Base-by-base conservation (phyloP, 1,284 basidiomycete species). In the Abortiporus biennis region DNA sequence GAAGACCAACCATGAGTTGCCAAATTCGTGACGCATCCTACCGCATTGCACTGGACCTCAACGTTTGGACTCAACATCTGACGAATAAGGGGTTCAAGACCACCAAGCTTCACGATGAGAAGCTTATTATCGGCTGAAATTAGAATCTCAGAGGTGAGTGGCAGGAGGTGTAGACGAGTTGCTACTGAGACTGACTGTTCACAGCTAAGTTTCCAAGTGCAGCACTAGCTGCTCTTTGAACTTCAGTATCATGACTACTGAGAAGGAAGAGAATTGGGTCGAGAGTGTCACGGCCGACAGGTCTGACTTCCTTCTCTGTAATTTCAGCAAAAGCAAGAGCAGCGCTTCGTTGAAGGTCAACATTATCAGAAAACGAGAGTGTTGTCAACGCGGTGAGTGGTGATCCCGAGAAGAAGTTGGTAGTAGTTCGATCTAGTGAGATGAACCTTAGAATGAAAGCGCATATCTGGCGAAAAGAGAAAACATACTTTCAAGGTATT, bases 41-140 rank as follows among this genome's bases (percentile, higher is more conserved):
- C 96, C n/a, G 96, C 96, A 60, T 99, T 99, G 72, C 96, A 99
- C 65, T 99, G 96, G 2, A 99, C 96, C 63, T 99, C 96, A 31
- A 99, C 95, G 60, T 99, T 99, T 4, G 95, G 94, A 56, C 91
- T 94, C 43, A 98, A 81, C 96, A 99, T 99, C 65, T 99, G 96
- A 45, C 94, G 85, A 59, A 99, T 99, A 55, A 99, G 76, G 41
- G 95, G 96, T 63, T 99, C 96, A 32, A 99, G 80, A 40, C 96
- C 96, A 39, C 95, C 95, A 36, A 99, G 80, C 63, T 95, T 94
- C 54, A 99, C 96, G 53, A 99, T 99, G 57, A 98, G 82, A 49
- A 99, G 76, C 67, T 99, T 99, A 78, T 99, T 99, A 64, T 99
- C 96, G 48, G 93, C 93, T 96, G 60, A 17, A 19, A 30, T 30